Evolutionary conservation across 1,139 yeast genomes (phyloP), one percentile per base, ranked within the genome.

Genomic region (Yamadazyma blattariae): DNA sequence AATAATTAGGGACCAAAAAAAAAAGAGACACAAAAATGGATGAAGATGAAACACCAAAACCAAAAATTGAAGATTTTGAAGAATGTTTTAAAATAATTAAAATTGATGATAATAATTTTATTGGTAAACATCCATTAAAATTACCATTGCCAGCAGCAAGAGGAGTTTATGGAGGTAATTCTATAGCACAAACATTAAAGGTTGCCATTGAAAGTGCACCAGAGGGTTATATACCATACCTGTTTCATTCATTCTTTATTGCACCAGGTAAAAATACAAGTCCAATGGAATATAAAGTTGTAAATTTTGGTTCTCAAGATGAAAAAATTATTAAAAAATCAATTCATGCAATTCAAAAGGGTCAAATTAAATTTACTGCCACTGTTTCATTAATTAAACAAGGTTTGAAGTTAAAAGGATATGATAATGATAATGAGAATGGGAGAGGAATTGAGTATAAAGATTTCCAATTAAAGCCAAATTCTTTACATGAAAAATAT

Each of bases 81-180:
- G 72, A 67, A 36, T 69, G 67, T 1, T 58, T 67, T 29, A 46
- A 60, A 12, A 64, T 70, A n/a, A 44, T 47, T 5, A 51, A 62
- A 38, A 40, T 63, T 2, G 61, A 57, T 34, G 64, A 59, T 2
- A 40, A 41, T 22, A 54, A 52, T 16, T 69, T 55, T 47, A 52
- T 45, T 9, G 74, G 74, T 1, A 67, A 59, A 1, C 63, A 64
- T 39, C 68, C 71, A 2, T 52, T 70, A 25, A 41, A 59, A 29
- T 50, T 64, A 9, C 75, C 75, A 1, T 40, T 67, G 8, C 59
- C 64, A 2, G 74, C 77, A 1, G 87, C 87, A 2, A 61, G 86
- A 29, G 92, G 90, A 1, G 79, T 84, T 2, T 85, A 82, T 60
- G 95, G 95, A 1, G 95, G 95, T 3, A 79, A 83, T 27, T 68